Conservation (phyloP, 2,329 filamentous ascomycete genomes). For the Xylariaceae sp. region DNA sequence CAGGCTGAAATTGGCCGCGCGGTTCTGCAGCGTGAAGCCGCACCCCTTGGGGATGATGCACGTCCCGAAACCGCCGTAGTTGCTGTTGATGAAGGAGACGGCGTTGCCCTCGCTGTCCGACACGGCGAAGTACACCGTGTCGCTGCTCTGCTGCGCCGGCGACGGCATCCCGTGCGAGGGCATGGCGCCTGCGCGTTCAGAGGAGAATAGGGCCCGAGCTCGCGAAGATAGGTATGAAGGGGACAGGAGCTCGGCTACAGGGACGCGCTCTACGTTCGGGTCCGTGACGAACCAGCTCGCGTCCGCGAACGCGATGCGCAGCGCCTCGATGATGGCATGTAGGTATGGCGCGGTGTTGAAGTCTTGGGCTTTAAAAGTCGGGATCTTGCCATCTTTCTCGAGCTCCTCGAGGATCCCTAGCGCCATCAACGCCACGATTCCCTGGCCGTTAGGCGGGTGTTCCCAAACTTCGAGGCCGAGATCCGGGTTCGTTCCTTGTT, state of each 20-base stretch:
- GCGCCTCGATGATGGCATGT: conserved; percentile 85
- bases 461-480: conserved; percentile 87
- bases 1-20: conserved; percentile 85
- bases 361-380: conserved; percentile 70
- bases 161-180: conserved; percentile 69
- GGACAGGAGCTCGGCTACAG: conserved; percentile 72
- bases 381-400: conserved; percentile 76
- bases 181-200: conserved; percentile 65
- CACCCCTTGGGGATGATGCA: conserved; percentile 83
- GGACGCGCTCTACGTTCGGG: conserved; percentile 74
- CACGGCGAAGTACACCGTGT: conserved; percentile 93
- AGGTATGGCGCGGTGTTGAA: conserved; percentile 85
- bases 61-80: conserved; percentile 89
- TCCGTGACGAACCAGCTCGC: conserved; percentile 91
- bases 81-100: conserved; percentile 96
- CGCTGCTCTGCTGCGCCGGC: conserved; percentile 82
- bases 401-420: conserved; percentile 90
- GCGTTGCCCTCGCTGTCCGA: conserved; percentile 86
- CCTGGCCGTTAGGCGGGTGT: conserved; percentile 95
- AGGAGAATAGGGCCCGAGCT: conserved; percentile 60
- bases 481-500: conserved; percentile 43
- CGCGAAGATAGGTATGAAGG: conserved; percentile 77
- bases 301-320: conserved; percentile 90
- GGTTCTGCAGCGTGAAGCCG: conserved; percentile 94
- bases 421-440: conserved; percentile 93